phyloP scores from a whole-genome alignment of 1,284 basidiomycete genomes.

The Termitomyces sp. region DNA sequence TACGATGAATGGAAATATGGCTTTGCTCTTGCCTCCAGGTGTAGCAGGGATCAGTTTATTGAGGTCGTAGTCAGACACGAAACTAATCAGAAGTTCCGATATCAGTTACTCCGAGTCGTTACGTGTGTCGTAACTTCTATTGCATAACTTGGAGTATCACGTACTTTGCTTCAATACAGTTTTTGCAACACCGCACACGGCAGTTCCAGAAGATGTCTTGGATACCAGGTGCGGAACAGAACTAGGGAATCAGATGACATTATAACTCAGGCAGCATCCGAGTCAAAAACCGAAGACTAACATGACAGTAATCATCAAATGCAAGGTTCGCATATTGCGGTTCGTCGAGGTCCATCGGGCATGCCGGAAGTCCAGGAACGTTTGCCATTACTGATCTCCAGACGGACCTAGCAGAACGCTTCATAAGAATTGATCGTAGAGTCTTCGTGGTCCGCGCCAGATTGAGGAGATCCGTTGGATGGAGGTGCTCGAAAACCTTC shows the following conservation, averaged over 20 bases:
- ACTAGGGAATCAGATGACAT: conserved; percentile 4
- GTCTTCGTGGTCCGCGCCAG: conserved; percentile 18
- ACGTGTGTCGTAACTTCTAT: background rate
- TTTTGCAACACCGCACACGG: conserved; percentile 17
- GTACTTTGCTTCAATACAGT: conserved; percentile 16
- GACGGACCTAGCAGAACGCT: conserved; percentile 18
- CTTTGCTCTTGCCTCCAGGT: conserved; percentile 8
- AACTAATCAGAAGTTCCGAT: conserved; percentile 7
- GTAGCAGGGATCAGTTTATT: conserved; percentile 9
- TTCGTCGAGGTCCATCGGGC: conserved; percentile 32
- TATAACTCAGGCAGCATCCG: background rate
- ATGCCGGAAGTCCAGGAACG: conserved; percentile 30
- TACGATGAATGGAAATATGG: conserved; percentile 17
- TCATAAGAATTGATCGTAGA: conserved; percentile 18
- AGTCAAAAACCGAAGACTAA: conserved; percentile 12
- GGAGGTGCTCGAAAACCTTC: conserved; percentile 31
- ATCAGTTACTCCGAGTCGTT: background rate
- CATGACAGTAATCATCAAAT: conserved; percentile 36
- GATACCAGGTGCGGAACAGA: conserved; percentile 10
- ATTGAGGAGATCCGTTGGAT: conserved; percentile 31
- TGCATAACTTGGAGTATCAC: background rate
- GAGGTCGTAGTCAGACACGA: conserved; percentile 16
- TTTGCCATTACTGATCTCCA: conserved; percentile 35
- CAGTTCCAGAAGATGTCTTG: conserved; percentile 18
- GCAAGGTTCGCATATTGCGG: conserved; percentile 33